Base-by-base conservation (phyloP, 176 grass and related monocot species). In the Luzula sylvatica region DNA sequence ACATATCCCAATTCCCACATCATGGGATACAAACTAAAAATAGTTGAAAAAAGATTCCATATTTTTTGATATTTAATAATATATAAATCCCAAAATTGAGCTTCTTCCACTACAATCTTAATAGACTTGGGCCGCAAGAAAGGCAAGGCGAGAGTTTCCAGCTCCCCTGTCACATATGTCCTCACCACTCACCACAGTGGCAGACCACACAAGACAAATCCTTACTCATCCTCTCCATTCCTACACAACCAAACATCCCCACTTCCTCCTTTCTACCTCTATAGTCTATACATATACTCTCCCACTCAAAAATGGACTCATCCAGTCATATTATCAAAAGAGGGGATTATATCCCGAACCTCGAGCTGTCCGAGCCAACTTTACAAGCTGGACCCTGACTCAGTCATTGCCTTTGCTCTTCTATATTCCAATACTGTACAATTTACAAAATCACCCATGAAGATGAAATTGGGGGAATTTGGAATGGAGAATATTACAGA, bases 41-140 rank as follows among this genome's bases (percentile, higher is more conserved):
- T n/a, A n/a, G n/a, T n/a, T n/a, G n/a, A n/a, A n/a, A n/a, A n/a
- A n/a, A n/a, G n/a, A n/a, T n/a, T n/a, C n/a, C n/a, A n/a, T n/a
- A n/a, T n/a, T n/a, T n/a, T n/a, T n/a, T n/a, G n/a, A n/a, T n/a
- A n/a, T n/a, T n/a, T n/a, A n/a, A n/a, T n/a, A n/a, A n/a, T n/a
- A n/a, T n/a, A n/a, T n/a, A n/a, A n/a, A n/a, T n/a, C 30, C 30
- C 30, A 35, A 35, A 4, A 35, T 32, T 32, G 5, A 35, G 30
- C 30, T 35, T 9, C 9, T 2, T 4, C 30, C 30, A 35, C 30
- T 35, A 35, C 30, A 35, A 35, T 7, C 9, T 35, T 9, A 46
- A 24, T 8, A 61, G 24, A 9, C 57, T 46, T 61, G 57, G 57
- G 57, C 40, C 23, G 17, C 4, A 64, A 64, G 59, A 64, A 64